Conservation (phyloP, 495 filamentous ascomycete species). For the Usnea hakonensis region DNA sequence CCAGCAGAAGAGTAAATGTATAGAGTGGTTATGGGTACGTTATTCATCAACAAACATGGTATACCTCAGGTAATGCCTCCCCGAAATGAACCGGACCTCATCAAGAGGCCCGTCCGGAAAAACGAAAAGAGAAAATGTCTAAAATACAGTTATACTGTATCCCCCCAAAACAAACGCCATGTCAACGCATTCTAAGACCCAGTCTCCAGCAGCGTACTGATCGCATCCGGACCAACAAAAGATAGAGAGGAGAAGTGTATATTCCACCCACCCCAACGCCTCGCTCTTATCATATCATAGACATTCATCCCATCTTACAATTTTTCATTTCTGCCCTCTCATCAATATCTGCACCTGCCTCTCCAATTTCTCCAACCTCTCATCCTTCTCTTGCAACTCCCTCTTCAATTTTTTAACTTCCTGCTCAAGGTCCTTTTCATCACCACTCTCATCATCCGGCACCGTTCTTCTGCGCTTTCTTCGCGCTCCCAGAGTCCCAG, state of each 20-base stretch:
- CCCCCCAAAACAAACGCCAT: not conserved
- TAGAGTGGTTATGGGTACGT: not conserved
- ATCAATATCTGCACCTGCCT: slow-evolving; percentile 9
- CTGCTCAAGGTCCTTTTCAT: slow-evolving; percentile 13
- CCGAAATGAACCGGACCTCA: not conserved
- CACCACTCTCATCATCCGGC: not conserved
- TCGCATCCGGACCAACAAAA: not conserved
- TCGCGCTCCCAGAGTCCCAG: not conserved
- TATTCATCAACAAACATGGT: no score
- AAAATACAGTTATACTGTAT: not conserved
- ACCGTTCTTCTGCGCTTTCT: slow-evolving; percentile 14
- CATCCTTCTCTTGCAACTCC: slow-evolving; percentile 18
- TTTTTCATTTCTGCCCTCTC: slow-evolving; percentile 4
- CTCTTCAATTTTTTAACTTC: slow-evolving; percentile 20
- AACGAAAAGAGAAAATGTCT: not conserved
- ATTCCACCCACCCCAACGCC: slow-evolving; percentile 5
- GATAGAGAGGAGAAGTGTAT: slow-evolving; percentile 1
- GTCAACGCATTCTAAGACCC: not conserved
- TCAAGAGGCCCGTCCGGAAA: not conserved
- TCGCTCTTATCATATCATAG: not conserved
- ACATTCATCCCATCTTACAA: slow-evolving; percentile 5
- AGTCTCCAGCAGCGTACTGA: not conserved
- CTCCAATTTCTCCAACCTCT: slow-evolving; percentile 13
- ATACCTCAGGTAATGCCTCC: no score
- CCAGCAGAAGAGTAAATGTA: no score